phyloP scores from a whole-genome alignment of 208 protist species.

The Leptomonas pyrrhocoris region DNA sequence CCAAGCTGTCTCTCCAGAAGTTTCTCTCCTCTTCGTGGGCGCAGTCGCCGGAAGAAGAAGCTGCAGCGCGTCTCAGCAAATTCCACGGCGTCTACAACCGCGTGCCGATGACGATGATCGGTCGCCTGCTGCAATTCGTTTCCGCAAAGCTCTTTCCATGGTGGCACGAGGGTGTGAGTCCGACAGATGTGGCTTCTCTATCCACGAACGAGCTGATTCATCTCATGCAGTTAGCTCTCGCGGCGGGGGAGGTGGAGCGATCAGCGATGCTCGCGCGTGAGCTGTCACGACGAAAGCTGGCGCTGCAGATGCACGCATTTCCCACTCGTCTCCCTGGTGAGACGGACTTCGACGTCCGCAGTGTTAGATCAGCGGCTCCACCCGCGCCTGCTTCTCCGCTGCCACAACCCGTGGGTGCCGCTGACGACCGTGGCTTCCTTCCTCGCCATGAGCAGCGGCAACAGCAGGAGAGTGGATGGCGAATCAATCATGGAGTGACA shows the following conservation, averaged over 20 bases:
- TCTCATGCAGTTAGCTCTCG: slow-evolving; percentile 75
- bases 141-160: slow-evolving; percentile 45
- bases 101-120: slow-evolving; percentile 14
- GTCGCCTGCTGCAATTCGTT: slow-evolving; percentile 32
- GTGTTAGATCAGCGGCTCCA: background rate
- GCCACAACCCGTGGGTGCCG: background rate
- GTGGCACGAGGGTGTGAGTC: slow-evolving; percentile 30
- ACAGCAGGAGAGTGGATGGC: background rate
- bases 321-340: background rate
- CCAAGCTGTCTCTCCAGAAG: background rate
- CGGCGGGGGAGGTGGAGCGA: slow-evolving; percentile 59
- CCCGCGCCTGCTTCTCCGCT: background rate
- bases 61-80: slow-evolving; percentile 2
- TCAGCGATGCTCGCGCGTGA: slow-evolving; percentile 71
- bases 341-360: background rate
- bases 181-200: slow-evolving; percentile 30
- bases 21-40: slow-evolving; percentile 30
- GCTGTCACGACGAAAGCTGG: slow-evolving; percentile 57
- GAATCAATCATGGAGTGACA: background rate
- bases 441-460: background rate
- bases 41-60: background rate
- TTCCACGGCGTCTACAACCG: slow-evolving; percentile 39
- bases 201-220: slow-evolving; percentile 60
- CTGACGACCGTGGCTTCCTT: slow-evolving; percentile 1
- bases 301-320: slow-evolving; percentile 26